phyloP scores from a whole-genome alignment of 257 asterid genomes.

The Rhazya stricta region DNA sequence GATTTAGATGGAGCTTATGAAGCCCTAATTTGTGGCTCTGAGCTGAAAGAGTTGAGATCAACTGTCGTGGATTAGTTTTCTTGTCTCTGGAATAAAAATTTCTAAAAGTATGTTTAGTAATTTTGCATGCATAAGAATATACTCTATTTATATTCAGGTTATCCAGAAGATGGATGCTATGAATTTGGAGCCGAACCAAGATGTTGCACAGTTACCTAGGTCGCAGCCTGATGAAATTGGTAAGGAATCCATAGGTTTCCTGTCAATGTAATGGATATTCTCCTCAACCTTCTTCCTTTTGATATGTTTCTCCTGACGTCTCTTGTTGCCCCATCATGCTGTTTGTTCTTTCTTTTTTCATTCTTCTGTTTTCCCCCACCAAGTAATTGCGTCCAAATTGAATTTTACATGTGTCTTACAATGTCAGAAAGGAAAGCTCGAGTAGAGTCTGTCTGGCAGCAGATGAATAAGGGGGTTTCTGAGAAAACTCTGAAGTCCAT shows the following conservation, averaged over 20 bases:
- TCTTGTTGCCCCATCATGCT: not conserved
- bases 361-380: not conserved
- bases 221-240: constrained; percentile 30
- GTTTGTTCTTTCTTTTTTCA: not conserved
- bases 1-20: not conserved
- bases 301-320: not conserved
- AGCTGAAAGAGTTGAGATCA: not conserved
- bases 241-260: constrained; percentile 9
- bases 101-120: not conserved
- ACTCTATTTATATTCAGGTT: constrained; percentile 8
- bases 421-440: constrained; percentile 75
- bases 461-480: constrained; percentile 89
- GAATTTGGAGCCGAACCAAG: constrained; percentile 19
- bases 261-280: not conserved
- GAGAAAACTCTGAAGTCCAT: constrained; percentile 53
- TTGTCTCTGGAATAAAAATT: not conserved
- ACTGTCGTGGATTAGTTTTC: not conserved
- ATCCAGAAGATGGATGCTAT: constrained; percentile 15
- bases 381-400: constrained; percentile 3
- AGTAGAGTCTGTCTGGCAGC: constrained; percentile 81
- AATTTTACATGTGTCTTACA: constrained; percentile 13
- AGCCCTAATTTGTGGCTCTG: not conserved
- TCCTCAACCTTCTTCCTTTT: not conserved
- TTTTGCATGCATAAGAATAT: not conserved
- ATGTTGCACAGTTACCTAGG: constrained; percentile 16